A percentile compares a stretch with the other conserved stretches of the same genome.
Conservation (phyloP, 495 filamentous ascomycete species). For the Rusavskia elegans region DNA sequence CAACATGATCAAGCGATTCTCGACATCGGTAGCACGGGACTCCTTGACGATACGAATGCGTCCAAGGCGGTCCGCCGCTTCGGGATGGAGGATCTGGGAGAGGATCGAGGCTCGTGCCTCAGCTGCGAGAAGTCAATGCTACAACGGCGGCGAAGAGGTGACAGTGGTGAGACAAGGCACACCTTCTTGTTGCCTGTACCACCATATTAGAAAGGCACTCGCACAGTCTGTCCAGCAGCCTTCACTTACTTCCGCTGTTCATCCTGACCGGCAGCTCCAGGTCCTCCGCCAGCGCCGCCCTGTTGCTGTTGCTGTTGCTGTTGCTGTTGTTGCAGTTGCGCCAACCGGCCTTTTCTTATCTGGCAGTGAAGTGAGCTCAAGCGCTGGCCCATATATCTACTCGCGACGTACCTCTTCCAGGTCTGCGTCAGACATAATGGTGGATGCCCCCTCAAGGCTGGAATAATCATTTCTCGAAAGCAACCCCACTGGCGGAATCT, state of each 20-base stretch:
- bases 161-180: background rate
- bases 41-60: constrained; percentile 94
- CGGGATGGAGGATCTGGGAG: constrained; percentile 82
- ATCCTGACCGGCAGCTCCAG: constrained; percentile 36
- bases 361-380: constrained; percentile 18
- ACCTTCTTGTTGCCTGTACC: constrained; percentile 51
- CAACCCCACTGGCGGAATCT: background rate
- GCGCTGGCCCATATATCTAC: background rate
- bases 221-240: constrained; percentile 9
- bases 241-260: constrained; percentile 47
- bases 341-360: constrained; percentile 80
- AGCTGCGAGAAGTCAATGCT: constrained; percentile 21
- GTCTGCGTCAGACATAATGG: constrained; percentile 68
- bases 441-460: background rate
- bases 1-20: constrained; percentile 85
- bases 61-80: constrained; percentile 80
- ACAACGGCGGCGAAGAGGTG: background rate
- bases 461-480: background rate
- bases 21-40: constrained; percentile 73
- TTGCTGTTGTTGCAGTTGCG: constrained; percentile 57
- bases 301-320: constrained; percentile 53
- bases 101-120: constrained; percentile 65
- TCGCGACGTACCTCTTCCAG: constrained; percentile 49
- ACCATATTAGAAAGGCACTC: background rate
- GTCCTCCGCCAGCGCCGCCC: constrained; percentile 31